phyloP scores from a whole-genome alignment of 1,284 basidiomycete genomes.

The Leccinum huronense region DNA sequence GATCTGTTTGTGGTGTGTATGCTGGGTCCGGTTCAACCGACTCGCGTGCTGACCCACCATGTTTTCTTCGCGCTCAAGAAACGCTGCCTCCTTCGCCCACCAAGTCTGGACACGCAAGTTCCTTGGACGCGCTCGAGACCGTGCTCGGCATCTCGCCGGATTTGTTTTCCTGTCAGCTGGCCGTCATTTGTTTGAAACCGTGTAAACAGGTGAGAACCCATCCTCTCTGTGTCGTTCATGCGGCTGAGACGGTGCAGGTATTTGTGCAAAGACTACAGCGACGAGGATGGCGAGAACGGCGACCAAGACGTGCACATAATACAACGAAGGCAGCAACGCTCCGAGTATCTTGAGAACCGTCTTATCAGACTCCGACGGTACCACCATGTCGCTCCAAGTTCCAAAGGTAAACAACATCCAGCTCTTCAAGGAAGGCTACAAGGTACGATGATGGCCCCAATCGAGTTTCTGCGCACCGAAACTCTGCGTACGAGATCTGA shows the following conservation, averaged over 20 bases:
- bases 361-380: no score
- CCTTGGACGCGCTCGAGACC: constrained; percentile 26
- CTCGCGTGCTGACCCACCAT: background rate
- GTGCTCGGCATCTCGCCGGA: constrained; percentile 41
- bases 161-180: constrained; percentile 38
- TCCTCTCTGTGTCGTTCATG: background rate
- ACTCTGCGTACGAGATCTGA: constrained; percentile 92
- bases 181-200: constrained; percentile 37
- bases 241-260: constrained; percentile 1
- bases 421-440: constrained; percentile 95
- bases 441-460: constrained; percentile 47
- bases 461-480: constrained; percentile 76
- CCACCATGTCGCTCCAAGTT: constrained; percentile 86
- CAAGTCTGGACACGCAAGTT: constrained; percentile 17
- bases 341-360: constrained; percentile 35
- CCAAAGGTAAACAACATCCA: constrained; percentile 87
- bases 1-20: constrained; percentile 23
- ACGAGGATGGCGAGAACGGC: constrained; percentile 47
- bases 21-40: background rate
- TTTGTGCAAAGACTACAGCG: constrained; percentile 32
- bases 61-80: constrained; percentile 18
- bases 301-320: constrained; percentile 51
- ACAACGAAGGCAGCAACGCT: constrained; percentile 31
- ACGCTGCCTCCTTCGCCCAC: constrained; percentile 23
- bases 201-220: constrained; percentile 38